phyloP scores from a whole-genome alignment of 768 basidiomycete genomes.

The Hypholoma fasciculare region DNA sequence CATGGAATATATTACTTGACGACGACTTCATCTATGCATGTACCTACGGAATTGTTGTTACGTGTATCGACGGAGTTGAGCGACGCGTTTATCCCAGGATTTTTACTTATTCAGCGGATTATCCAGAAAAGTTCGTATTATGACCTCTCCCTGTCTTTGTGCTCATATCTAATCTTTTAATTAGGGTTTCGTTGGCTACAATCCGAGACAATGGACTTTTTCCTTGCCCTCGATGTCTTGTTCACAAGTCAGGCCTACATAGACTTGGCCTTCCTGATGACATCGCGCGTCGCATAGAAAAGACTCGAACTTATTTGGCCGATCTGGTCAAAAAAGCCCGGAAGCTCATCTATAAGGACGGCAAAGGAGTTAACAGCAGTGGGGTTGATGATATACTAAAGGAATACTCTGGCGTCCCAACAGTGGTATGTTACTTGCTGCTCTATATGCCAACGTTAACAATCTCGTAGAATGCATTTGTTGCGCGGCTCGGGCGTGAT shows the following conservation, averaged over 20 bases:
- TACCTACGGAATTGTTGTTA: constrained; percentile 30
- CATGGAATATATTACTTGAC: constrained; percentile 14
- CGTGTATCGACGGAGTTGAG: constrained; percentile 28
- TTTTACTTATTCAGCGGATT: constrained; percentile 38
- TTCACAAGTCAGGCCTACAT: no score
- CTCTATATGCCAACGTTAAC: not conserved
- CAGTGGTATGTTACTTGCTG: constrained; percentile 20
- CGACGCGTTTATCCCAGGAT: constrained; percentile 31
- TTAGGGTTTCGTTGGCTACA: constrained; percentile 17
- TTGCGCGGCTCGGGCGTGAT: not conserved
- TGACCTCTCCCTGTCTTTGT: constrained; percentile 23
- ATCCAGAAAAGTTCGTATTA: constrained; percentile 37
- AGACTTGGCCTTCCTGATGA: no score
- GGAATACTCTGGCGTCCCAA: constrained; percentile 26
- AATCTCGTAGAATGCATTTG: constrained; percentile 5
- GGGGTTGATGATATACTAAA: not conserved
- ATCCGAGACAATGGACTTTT: constrained; percentile 34
- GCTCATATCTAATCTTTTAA: constrained; percentile 13
- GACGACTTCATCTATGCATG: constrained; percentile 24
- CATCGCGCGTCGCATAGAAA: no score
- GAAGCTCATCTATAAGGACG: no score
- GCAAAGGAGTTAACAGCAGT: no score
- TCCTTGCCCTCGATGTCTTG: no score
- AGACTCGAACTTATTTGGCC: no score
- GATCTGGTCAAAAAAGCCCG: no score